A percentile compares a stretch with the other conserved stretches of the same genome.
Evolutionary conservation across 805 yeast species (phyloP).

Genomic region (Torulaspora indica): DNA sequence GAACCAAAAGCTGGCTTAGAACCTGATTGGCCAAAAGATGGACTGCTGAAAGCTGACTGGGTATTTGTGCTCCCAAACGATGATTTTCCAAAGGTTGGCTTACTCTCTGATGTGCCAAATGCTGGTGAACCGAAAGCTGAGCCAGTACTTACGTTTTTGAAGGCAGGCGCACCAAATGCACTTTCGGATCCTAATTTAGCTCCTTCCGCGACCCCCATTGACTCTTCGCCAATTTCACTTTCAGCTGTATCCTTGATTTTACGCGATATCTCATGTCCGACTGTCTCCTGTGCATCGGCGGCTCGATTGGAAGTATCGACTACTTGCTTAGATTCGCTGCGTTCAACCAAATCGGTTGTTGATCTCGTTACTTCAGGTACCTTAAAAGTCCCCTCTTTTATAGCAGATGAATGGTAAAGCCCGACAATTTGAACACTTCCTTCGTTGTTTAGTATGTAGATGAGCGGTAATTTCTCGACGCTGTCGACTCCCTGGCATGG

Average conservation of each 20-base stretch:
- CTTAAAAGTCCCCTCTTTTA: slow-evolving; percentile 34
- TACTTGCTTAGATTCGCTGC: no score
- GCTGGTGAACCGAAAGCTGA: not conserved
- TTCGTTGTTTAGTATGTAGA: slow-evolving; percentile 57
- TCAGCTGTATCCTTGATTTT: not conserved
- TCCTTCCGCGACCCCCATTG: not conserved
- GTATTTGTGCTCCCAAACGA: slow-evolving; percentile 11
- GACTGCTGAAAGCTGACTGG: slow-evolving; percentile 12
- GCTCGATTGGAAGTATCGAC: not conserved
- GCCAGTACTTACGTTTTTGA: not conserved
- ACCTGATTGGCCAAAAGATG: slow-evolving; percentile 13
- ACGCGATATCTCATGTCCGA: not conserved
- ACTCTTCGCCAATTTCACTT: not conserved
- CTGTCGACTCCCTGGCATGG: slow-evolving; percentile 59
- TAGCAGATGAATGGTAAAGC: slow-evolving; percentile 51
- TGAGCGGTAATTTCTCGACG: slow-evolving; percentile 58
- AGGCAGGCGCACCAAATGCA: slow-evolving; percentile 10
- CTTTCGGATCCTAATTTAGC: not conserved
- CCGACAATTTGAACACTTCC: slow-evolving; percentile 65
- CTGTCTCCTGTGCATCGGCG: not conserved
- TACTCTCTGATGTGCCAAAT: slow-evolving; percentile 7
- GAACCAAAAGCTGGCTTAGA: slow-evolving; percentile 9
- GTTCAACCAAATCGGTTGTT: not conserved
- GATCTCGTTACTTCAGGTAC: not conserved
- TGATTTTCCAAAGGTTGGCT: slow-evolving; percentile 10